Evolutionary conservation across 2,329 filamentous ascomycete species (phyloP).

Genomic region (Diaporthe capsici): DNA sequence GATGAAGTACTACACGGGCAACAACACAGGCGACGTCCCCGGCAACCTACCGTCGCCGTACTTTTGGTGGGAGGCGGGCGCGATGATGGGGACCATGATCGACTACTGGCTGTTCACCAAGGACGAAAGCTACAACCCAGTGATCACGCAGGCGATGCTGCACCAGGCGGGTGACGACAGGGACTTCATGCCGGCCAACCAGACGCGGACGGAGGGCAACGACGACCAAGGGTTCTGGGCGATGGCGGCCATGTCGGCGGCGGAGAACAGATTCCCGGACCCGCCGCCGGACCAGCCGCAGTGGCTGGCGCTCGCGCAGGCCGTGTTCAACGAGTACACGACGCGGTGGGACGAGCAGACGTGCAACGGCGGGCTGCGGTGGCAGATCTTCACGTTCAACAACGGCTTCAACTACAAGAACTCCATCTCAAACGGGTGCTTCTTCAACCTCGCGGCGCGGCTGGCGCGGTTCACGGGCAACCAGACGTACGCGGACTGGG

Average conservation of each 20-base stretch:
- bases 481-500: conserved; percentile 83
- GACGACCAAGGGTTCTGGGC: conserved; percentile 90
- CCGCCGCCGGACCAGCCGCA: conserved; percentile 73
- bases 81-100: conserved; percentile 78
- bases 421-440: conserved; percentile 77
- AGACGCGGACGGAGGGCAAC: conserved; percentile 74
- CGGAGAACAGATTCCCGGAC: conserved; percentile 82
- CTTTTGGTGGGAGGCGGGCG: conserved; percentile 76
- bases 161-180: conserved; percentile 72
- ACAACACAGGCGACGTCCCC: conserved; percentile 70
- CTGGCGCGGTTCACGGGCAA: conserved; percentile 85
- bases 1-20: conserved; percentile 67
- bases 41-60: conserved; percentile 64
- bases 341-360: conserved; percentile 75
- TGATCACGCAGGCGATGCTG: conserved; percentile 70
- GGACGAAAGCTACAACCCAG: conserved; percentile 74
- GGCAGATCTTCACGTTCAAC: conserved; percentile 89
- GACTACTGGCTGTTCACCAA: conserved; percentile 82
- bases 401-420: conserved; percentile 79
- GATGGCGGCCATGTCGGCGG: conserved; percentile 84
- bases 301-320: conserved; percentile 84
- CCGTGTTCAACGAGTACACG: conserved; percentile 84
- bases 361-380: conserved; percentile 83
- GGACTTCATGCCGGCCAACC: conserved; percentile 78
- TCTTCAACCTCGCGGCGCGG: conserved; percentile 78